Conservation (phyloP, 768 basidiomycete species). For the Lactarius pseudohatsudake region DNA sequence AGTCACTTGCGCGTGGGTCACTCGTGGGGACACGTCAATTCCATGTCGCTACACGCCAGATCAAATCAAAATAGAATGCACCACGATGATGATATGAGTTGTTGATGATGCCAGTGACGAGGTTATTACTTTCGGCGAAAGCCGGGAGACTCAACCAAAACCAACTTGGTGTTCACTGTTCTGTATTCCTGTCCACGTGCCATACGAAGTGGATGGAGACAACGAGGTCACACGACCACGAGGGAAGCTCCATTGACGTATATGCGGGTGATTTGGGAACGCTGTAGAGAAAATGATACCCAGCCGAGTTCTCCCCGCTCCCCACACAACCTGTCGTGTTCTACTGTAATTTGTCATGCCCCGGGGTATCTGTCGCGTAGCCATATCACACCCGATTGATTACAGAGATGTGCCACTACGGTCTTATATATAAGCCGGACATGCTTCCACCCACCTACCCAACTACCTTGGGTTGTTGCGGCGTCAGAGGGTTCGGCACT, state of each 20-base stretch:
- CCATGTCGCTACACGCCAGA: neutral
- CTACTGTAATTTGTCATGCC: neutral
- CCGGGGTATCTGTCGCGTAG: neutral
- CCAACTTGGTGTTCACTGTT: no score
- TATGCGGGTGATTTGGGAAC: neutral
- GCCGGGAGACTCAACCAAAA: neutral
- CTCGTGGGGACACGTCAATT: neutral
- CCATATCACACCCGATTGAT: neutral
- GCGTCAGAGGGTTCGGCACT: neutral
- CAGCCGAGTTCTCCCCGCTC: neutral
- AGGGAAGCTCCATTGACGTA: neutral
- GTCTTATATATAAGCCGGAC: neutral
- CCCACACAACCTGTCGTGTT: neutral
- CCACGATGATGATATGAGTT: neutral
- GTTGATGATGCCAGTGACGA: neutral
- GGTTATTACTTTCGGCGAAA: neutral
- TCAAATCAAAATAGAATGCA: neutral
- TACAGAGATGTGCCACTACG: neutral
- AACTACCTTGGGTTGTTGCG: neutral
- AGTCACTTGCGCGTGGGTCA: neutral
- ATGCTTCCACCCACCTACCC: neutral
- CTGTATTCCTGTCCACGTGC: no score
- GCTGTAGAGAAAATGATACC: neutral
- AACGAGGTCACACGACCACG: neutral
- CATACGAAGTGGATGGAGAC: neutral